phyloP scores from a whole-genome alignment of 345 rosid species.

The Rhizophora apiculata region DNA sequence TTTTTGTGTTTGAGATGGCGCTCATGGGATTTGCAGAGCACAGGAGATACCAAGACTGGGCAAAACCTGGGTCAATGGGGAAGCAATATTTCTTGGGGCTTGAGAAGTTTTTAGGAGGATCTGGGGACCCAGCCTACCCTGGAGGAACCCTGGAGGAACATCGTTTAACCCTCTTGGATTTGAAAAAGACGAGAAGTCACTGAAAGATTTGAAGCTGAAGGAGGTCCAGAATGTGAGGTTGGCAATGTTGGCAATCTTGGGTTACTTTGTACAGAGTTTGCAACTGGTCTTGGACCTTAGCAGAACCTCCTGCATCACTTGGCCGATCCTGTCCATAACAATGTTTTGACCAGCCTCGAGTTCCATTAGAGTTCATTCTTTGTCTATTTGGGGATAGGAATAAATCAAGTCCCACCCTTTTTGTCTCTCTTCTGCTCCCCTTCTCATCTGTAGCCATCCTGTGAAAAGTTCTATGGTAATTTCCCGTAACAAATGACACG shows the following conservation, averaged over 20 bases:
- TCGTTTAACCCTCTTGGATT: slow-evolving; percentile 88
- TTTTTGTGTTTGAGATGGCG: slow-evolving; percentile 89
- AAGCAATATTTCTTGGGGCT: slow-evolving; percentile 87
- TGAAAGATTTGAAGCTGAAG: slow-evolving; percentile 89
- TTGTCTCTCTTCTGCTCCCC: slow-evolving; percentile 12
- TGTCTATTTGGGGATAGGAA: not conserved
- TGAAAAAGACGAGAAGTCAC: slow-evolving; percentile 81
- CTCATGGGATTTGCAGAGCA: slow-evolving; percentile 96
- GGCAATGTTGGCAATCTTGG: slow-evolving; percentile 85
- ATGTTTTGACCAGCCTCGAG: slow-evolving; percentile 83
- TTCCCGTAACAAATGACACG: slow-evolving; percentile 37
- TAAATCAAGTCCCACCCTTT: not conserved
- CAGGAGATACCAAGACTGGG: slow-evolving; percentile 90
- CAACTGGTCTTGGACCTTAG: slow-evolving; percentile 90
- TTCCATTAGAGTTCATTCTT: slow-evolving; percentile 51
- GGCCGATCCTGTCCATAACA: slow-evolving; percentile 97
- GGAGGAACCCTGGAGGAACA: slow-evolving; percentile 98
- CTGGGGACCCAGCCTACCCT: slow-evolving; percentile 81
- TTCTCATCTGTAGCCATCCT: slow-evolving; percentile 34
- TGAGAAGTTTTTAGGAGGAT: slow-evolving; percentile 79
- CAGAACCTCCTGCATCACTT: slow-evolving; percentile 92
- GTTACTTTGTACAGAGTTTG: slow-evolving; percentile 72
- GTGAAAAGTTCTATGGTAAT: slow-evolving; percentile 39
- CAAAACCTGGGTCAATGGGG: slow-evolving; percentile 83
- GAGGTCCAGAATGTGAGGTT: slow-evolving; percentile 91